phyloP scores from a whole-genome alignment of 805 yeast species.

The Helenozyma baotianmanensis region DNA sequence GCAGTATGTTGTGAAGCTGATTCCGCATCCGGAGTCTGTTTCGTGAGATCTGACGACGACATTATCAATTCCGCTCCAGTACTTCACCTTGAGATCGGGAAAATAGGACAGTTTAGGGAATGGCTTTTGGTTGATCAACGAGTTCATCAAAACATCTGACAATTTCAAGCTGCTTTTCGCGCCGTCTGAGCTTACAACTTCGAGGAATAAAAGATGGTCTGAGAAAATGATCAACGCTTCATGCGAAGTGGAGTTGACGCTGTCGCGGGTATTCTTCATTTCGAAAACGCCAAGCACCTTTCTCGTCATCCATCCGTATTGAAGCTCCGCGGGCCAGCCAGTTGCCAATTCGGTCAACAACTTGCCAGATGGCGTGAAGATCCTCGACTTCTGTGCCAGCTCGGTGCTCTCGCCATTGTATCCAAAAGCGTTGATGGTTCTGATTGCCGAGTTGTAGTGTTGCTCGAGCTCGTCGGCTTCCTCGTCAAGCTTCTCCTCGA shows the following conservation, averaged over 20 bases:
- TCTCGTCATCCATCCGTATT: slow-evolving; percentile 83
- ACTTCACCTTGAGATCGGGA: slow-evolving; percentile 64
- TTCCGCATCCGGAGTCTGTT: slow-evolving; percentile 17
- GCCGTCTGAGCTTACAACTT: slow-evolving; percentile 40
- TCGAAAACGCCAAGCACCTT: slow-evolving; percentile 76
- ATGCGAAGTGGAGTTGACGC: slow-evolving; percentile 6
- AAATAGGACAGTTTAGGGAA: slow-evolving; percentile 44
- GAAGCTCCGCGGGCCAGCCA: slow-evolving; percentile 84
- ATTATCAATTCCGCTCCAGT: slow-evolving; percentile 62
- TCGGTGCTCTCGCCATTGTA: slow-evolving; percentile 35
- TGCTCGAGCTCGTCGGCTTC: slow-evolving; percentile 27
- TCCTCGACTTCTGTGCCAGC: slow-evolving; percentile 29
- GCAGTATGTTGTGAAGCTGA: slow-evolving; percentile 26
- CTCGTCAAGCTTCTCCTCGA: slow-evolving; percentile 12
- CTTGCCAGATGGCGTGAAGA: slow-evolving; percentile 90
- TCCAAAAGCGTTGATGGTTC: slow-evolving; percentile 81
- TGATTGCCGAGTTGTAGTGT: slow-evolving; percentile 50
- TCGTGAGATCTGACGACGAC: slow-evolving; percentile 47
- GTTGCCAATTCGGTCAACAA: slow-evolving; percentile 77
- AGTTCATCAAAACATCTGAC: slow-evolving; percentile 84
- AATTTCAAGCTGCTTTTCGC: slow-evolving; percentile 46
- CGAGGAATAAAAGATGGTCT: slow-evolving; percentile 67
- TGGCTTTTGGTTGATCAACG: slow-evolving; percentile 81
- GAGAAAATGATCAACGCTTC: slow-evolving; percentile 75
- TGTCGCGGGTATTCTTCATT: slow-evolving; percentile 22